A percentile compares a stretch with the other conserved stretches of the same genome.
These are phyloP conservation scores for Penicillium sp. DNA, from an alignment of 2,329 filamentous ascomycete genomes.

Conservation along the genomic window DNA sequence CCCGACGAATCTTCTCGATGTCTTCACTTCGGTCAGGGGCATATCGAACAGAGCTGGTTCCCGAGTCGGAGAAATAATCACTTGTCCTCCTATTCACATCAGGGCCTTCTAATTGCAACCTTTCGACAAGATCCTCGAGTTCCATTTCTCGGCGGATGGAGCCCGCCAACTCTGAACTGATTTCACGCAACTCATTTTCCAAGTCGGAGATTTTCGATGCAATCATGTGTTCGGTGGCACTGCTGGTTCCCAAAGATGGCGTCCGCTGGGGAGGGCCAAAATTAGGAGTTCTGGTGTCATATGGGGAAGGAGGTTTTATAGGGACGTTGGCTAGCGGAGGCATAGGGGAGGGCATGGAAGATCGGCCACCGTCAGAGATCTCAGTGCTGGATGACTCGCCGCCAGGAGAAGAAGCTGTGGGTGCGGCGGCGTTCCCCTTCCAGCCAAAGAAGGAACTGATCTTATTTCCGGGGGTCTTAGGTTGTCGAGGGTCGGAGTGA, in stretches of 20 bases:
- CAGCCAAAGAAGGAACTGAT: conserved; percentile 71
- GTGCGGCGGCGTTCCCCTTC: conserved; percentile 48
- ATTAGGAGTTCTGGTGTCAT: conserved; percentile 58
- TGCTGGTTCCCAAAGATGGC: conserved; percentile 49
- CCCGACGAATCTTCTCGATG: conserved; percentile 79
- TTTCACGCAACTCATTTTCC: conserved; percentile 91
- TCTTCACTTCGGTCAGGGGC: conserved; percentile 70
- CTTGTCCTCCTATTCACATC: conserved; percentile 77
- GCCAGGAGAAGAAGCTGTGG: conserved; percentile 52
- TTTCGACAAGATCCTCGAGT: conserved; percentile 89
- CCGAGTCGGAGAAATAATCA: conserved; percentile 98
- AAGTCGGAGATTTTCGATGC: conserved; percentile 76
- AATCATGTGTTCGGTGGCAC: conserved; percentile 50
- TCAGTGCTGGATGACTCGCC: conserved; percentile 65
- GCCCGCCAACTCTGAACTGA: conserved; percentile 87
- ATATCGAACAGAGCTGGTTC: conserved; percentile 80
- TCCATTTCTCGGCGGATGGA: conserved; percentile 97
- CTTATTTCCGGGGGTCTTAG: conserved; percentile 59
- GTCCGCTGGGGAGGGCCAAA: conserved; percentile 47
- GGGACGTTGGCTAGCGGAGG: conserved; percentile 40
- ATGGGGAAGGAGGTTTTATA: conserved; percentile 48
- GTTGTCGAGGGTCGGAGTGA: conserved; percentile 41
- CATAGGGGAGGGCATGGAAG: conserved; percentile 62
- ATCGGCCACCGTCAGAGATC: conserved; percentile 64
- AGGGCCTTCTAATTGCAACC: conserved; percentile 74